Percentiles rank a stretch among this genome's conserved stretches.
These are phyloP conservation scores for Penicillium goetzii DNA, from an alignment of 495 filamentous ascomycete genomes.

Conservation along the genomic window DNA sequence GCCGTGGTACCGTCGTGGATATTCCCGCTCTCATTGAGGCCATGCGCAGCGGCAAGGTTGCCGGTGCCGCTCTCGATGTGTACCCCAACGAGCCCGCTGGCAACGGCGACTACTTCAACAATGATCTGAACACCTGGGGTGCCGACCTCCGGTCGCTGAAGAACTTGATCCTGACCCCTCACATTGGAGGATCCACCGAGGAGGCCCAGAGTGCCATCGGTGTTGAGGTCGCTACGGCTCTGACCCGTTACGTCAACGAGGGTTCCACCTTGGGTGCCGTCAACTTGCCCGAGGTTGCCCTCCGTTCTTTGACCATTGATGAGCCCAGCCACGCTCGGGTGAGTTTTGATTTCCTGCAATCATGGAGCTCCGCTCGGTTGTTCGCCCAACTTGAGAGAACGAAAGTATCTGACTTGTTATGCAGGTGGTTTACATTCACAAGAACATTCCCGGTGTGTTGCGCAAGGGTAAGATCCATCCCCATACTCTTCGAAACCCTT, in stretches of 20 bases:
- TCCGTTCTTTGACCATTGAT: constrained; percentile 84
- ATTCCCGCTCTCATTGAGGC: constrained; percentile 90
- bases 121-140: constrained; percentile 82
- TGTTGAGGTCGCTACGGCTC: constrained; percentile 82
- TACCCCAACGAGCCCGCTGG: constrained; percentile 91
- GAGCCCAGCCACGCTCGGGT: constrained; percentile 85
- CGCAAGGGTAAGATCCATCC: constrained; percentile 61
- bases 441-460: constrained; percentile 92
- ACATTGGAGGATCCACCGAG: constrained; percentile 97
- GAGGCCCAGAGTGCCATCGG: constrained; percentile 97
- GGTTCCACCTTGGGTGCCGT: constrained; percentile 88
- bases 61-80: constrained; percentile 93
- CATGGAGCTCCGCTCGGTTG: not conserved
- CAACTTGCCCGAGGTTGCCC: constrained; percentile 91
- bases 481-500: not conserved
- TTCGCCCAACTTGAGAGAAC: not conserved
- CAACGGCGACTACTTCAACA: constrained; percentile 94
- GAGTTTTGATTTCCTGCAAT: constrained; percentile 32
- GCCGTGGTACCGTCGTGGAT: constrained; percentile 90
- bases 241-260: constrained; percentile 91
- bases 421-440: constrained; percentile 90
- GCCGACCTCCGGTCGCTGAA: constrained; percentile 81
- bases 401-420: constrained; percentile 15
- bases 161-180: constrained; percentile 93
- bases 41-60: constrained; percentile 85